A percentile compares a stretch with the other conserved stretches of the same genome.
phyloP scores from a whole-genome alignment of 495 filamentous ascomycete species.

The Neurospora sp. region DNA sequence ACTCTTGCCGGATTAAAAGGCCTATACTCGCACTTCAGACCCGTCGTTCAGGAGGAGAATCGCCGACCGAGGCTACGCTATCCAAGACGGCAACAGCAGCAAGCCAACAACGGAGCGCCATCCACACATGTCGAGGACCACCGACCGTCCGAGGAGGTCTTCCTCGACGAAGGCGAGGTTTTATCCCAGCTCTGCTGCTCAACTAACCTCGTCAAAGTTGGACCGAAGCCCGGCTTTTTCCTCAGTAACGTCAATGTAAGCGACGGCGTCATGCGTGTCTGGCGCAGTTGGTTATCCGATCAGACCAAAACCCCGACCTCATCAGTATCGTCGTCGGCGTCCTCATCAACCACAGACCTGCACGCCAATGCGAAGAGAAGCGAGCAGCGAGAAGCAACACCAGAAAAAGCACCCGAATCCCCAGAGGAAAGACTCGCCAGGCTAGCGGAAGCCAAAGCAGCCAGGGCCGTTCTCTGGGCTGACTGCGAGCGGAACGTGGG shows the following conservation, averaged over 20 bases:
- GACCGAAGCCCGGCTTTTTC: constrained; percentile 48
- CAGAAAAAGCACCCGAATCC: background rate
- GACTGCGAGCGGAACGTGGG: constrained; percentile 45
- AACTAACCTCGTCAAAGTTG: constrained; percentile 58
- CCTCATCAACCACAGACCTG: background rate
- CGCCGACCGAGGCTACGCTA: constrained; percentile 21
- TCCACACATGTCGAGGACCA: constrained; percentile 3
- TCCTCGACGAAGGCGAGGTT: constrained; percentile 54
- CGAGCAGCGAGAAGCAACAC: background rate
- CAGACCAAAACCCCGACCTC: constrained; percentile 6
- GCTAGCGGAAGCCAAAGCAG: background rate
- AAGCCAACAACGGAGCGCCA: constrained; percentile 3
- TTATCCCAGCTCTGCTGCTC: constrained; percentile 62
- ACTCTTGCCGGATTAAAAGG: constrained; percentile 22
- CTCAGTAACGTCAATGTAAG: constrained; percentile 49
- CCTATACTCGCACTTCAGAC: constrained; percentile 49
- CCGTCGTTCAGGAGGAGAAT: constrained; percentile 40
- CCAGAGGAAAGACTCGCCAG: background rate
- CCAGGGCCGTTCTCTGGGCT: constrained; percentile 44
- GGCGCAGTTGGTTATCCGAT: constrained; percentile 56
- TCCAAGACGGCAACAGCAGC: constrained; percentile 12
- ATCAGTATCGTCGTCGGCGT: background rate
- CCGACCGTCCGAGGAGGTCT: constrained; percentile 46
- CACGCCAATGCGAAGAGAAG: background rate
- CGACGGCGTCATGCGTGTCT: constrained; percentile 56